Conservation (phyloP, 2,329 filamentous ascomycete genomes). For the Claviceps sp. region DNA sequence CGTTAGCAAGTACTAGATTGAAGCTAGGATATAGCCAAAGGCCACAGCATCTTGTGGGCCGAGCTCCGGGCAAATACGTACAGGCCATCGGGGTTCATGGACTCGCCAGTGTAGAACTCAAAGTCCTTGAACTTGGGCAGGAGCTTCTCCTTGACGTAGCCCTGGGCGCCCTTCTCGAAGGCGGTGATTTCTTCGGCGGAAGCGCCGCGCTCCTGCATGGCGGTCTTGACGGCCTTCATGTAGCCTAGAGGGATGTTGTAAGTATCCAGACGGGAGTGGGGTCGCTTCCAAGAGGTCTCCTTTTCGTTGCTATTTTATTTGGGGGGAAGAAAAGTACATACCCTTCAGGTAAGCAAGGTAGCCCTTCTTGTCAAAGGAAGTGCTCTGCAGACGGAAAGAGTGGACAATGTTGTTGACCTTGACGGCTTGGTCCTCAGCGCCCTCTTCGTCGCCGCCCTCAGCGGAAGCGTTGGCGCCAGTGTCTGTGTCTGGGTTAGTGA, state of each 20-base stretch:
- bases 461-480: conserved; percentile 95
- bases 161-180: conserved; percentile 65
- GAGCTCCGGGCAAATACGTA: conserved; percentile 31
- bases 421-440: conserved; percentile 51
- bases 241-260: conserved; percentile 44
- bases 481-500: conserved; percentile 33
- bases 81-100: conserved; percentile 91
- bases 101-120: conserved; percentile 86
- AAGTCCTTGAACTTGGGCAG: conserved; percentile 85
- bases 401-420: conserved; percentile 88
- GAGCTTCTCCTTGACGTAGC: conserved; percentile 71
- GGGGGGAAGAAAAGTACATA: conserved; percentile 25
- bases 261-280: neutral
- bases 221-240: conserved; percentile 76
- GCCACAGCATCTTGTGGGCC: too few relatives aligned
- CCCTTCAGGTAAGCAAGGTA: conserved; percentile 79
- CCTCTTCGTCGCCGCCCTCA: conserved; percentile 78
- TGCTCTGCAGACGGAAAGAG: conserved; percentile 78
- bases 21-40: too few relatives aligned
- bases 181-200: conserved; percentile 53
- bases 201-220: conserved; percentile 49
- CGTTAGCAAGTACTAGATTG: too few relatives aligned
- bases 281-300: too few relatives aligned
- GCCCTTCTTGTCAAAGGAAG: conserved; percentile 73
- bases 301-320: too few relatives aligned